Conservation (phyloP, 306 rosid genomes). For the Sphenostylis stenocarpa region DNA sequence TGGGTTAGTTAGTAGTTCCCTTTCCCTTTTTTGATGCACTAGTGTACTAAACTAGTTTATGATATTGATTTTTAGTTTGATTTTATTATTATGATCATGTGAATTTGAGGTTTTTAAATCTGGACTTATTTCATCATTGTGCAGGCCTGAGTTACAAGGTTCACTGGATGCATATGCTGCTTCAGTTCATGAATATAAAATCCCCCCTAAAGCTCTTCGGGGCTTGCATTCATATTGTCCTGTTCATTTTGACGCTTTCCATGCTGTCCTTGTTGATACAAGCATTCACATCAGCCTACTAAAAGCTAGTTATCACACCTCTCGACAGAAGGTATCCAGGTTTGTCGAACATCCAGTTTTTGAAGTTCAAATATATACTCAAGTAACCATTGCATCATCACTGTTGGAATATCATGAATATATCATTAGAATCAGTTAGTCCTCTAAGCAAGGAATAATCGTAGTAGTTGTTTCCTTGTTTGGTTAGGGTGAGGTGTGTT, state of each 20-base stretch:
- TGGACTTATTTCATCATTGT: conserved; percentile 30
- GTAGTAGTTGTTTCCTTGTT: not conserved
- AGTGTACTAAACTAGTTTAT: conserved; percentile 21
- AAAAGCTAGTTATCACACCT: conserved; percentile 50
- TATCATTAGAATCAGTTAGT: not conserved
- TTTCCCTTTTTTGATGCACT: not conserved
- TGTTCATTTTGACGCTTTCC: conserved; percentile 84
- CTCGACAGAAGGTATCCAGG: conserved; percentile 71
- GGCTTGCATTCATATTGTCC: conserved; percentile 97
- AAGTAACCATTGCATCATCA: conserved; percentile 14
- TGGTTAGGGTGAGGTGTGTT: conserved; percentile 15
- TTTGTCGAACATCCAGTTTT: conserved; percentile 53
- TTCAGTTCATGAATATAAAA: conserved; percentile 81
- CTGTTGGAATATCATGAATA: conserved; percentile 12
- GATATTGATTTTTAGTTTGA: not conserved
- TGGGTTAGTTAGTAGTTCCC: conserved; percentile 56
- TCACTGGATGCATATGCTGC: conserved; percentile 62
- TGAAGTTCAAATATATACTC: conserved; percentile 28
- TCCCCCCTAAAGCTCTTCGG: conserved; percentile 86
- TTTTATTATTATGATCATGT: conserved; percentile 3
- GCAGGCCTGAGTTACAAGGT: conserved; percentile 66
- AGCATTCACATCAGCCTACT: conserved; percentile 80
- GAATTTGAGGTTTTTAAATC: conserved; percentile 13
- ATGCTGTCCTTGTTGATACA: conserved; percentile 81
- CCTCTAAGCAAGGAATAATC: not conserved